phyloP scores from a whole-genome alignment of 2,329 filamentous ascomycete species.

The Ophiostoma piceae region DNA sequence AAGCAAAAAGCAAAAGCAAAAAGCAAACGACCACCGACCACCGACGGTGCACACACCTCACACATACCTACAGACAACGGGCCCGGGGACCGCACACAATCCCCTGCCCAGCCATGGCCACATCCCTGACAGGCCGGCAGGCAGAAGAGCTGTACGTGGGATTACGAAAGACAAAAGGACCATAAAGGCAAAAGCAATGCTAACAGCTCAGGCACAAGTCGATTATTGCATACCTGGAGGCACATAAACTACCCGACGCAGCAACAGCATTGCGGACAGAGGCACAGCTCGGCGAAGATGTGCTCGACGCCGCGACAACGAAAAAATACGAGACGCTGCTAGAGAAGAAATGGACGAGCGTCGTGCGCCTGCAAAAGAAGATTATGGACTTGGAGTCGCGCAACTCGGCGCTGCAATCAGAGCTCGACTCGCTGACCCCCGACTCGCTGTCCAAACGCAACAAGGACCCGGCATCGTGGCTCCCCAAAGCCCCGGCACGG shows the following conservation, averaged over 20 bases:
- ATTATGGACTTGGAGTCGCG: constrained; percentile 89
- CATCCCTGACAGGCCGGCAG: constrained; percentile 51
- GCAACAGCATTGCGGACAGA: constrained; percentile 71
- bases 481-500: constrained; percentile 74
- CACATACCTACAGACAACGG: constrained; percentile 12
- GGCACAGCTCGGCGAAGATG: constrained; percentile 56
- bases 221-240: constrained; percentile 80
- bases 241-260: constrained; percentile 64
- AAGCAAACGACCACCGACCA: not conserved
- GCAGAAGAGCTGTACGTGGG: constrained; percentile 77
- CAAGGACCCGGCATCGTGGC: constrained; percentile 79
- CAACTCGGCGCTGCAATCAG: constrained; percentile 66
- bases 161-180: not conserved
- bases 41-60: not conserved
- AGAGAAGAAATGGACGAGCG: constrained; percentile 98
- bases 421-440: constrained; percentile 77
- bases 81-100: constrained; percentile 22
- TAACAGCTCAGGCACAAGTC: constrained; percentile 68
- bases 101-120: constrained; percentile 21
- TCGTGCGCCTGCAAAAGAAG: constrained; percentile 94
- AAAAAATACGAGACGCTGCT: constrained; percentile 93
- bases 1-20: not conserved
- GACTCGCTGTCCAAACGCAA: constrained; percentile 70
- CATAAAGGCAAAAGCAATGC: not conserved
- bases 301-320: constrained; percentile 71